phyloP scores from a whole-genome alignment of 2,329 filamentous ascomycete species.

The Pseudopyricularia javanii region DNA sequence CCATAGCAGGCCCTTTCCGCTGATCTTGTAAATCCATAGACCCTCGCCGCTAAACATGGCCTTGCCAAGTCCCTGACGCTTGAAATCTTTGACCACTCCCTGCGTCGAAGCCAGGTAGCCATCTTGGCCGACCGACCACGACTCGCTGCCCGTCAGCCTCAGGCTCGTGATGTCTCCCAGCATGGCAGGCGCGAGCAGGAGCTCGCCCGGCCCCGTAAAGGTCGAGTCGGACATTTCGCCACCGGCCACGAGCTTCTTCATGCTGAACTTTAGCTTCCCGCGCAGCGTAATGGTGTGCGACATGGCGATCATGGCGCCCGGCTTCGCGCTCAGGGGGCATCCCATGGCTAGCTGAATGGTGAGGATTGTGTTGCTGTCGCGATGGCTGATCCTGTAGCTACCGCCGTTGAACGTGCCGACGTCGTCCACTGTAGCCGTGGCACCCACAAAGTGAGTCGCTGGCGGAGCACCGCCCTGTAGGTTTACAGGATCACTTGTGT shows the following conservation, averaged over 20 bases:
- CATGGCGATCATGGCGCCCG: constrained; percentile 93
- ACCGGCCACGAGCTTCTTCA: constrained; percentile 83
- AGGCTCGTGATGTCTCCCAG: constrained; percentile 81
- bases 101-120: constrained; percentile 77
- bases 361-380: constrained; percentile 80
- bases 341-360: constrained; percentile 84
- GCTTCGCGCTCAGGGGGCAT: constrained; percentile 69
- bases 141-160: constrained; percentile 56
- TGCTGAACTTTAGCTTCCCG: constrained; percentile 70
- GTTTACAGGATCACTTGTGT: constrained; percentile 17
- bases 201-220: constrained; percentile 81
- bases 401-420: constrained; percentile 96
- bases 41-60: constrained; percentile 92
- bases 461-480: constrained; percentile 25
- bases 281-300: constrained; percentile 74
- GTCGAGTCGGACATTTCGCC: constrained; percentile 68
- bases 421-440: constrained; percentile 57
- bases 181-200: constrained; percentile 68
- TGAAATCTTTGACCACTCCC: constrained; percentile 78
- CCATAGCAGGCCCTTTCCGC: constrained; percentile 73
- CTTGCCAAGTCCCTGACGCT: constrained; percentile 75
- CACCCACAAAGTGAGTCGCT: constrained; percentile 50
- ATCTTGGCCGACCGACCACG: constrained; percentile 80
- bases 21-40: constrained; percentile 78
- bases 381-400: constrained; percentile 83